Evolutionary conservation across 352 stramenopile genomes (phyloP).

Genomic region (Globisporangium parvum): DNA sequence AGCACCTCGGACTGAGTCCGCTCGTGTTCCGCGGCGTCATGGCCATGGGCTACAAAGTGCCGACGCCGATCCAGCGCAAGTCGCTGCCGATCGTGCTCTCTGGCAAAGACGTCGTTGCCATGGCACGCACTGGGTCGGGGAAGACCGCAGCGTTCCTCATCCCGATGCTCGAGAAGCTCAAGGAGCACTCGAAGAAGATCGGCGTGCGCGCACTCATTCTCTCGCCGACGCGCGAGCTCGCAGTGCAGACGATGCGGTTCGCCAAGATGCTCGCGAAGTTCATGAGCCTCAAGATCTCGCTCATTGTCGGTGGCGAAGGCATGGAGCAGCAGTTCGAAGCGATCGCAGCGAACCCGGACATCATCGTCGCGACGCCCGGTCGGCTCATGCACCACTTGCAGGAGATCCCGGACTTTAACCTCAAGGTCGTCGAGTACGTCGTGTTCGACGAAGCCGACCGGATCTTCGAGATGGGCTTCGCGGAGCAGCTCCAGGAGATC

Average conservation of each 20-base stretch:
- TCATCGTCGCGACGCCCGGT: conserved; percentile 93
- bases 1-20: conserved; percentile 77
- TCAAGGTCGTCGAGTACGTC: conserved; percentile 89
- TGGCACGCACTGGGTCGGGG: conserved; percentile 96
- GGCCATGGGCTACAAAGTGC: conserved; percentile 94
- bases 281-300: conserved; percentile 85
- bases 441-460: conserved; percentile 99
- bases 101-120: conserved; percentile 96
- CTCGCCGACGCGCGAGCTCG: conserved; percentile 97
- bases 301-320: conserved; percentile 96
- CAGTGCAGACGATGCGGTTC: conserved; percentile 94
- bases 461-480: conserved; percentile 99
- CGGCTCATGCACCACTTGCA: conserved; percentile 93
- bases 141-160: conserved; percentile 99
- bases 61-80: conserved; percentile 99
- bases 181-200: conserved; percentile 88
- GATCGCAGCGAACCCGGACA: conserved; percentile 90
- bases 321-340: conserved; percentile 98
- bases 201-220: conserved; percentile 89
- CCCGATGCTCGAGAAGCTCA: conserved; percentile 96
- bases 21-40: conserved; percentile 84
- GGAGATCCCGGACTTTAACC: conserved; percentile 92
- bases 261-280: conserved; percentile 89
- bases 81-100: conserved; percentile 95
- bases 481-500: conserved; percentile 95